Percentiles rank a stretch among this genome's conserved stretches.
Evolutionary conservation across 2,329 filamentous ascomycete genomes (phyloP).

Genomic region (Fusarium haematococcum): DNA sequence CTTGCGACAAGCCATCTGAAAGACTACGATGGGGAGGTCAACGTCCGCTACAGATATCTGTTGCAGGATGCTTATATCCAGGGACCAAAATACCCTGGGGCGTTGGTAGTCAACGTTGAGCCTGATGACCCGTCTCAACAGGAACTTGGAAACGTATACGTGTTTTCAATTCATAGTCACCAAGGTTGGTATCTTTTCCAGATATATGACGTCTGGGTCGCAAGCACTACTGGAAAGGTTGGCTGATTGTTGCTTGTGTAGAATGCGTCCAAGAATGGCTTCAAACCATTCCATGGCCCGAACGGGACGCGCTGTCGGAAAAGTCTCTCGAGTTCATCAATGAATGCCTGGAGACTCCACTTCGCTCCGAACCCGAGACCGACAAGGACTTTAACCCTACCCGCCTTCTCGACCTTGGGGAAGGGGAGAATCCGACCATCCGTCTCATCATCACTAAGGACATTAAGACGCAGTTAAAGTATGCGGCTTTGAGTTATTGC

Average conservation of each 20-base stretch:
- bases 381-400: not conserved
- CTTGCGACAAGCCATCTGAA: not conserved
- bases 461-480: not conserved
- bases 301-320: not conserved
- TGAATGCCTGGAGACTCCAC: not conserved
- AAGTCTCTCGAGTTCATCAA: not conserved
- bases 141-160: not conserved
- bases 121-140: not conserved
- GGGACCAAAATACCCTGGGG: not conserved
- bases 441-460: not conserved
- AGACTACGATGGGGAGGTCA: not conserved
- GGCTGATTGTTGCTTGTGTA: not conserved
- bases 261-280: not conserved
- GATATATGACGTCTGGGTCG: not conserved
- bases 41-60: not conserved
- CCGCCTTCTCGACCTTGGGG: not conserved
- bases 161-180: not conserved
- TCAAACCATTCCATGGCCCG: not conserved
- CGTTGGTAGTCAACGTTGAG: not conserved
- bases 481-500: constrained; percentile 1
- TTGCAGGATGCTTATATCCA: not conserved
- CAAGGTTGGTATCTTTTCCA: not conserved
- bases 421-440: not conserved
- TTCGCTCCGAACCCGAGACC: not conserved
- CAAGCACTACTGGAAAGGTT: not conserved